Base-by-base conservation (phyloP, 495 filamentous ascomycete species). In the Penicillium bialowiezense region DNA sequence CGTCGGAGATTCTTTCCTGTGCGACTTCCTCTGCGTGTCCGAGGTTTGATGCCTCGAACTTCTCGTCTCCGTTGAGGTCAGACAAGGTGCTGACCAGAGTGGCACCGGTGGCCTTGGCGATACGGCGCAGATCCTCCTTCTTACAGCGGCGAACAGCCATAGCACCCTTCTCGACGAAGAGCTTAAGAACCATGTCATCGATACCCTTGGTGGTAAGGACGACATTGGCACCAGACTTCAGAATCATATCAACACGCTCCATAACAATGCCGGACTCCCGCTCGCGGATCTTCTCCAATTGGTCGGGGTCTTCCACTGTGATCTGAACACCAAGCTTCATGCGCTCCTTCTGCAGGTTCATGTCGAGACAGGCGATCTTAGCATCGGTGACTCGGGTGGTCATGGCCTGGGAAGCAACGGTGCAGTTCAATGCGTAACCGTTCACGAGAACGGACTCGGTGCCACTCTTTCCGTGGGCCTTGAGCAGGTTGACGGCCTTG, bases 251-350 rank as follows among this genome's bases (percentile, higher is more conserved):
- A 17, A 99, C 84, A 46, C 91, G 82, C 63, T 99, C 93, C 50
- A 96, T 78, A 34, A 99, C 87, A 71, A 99, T 95, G 48, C 90
- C 87, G 2, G 90, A 75, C 63, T 99, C 93, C 42, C 95, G 83
- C 60, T 92, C 81, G 34, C 93, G 82, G 58, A 99, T 99, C 73
- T 96, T 89, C 75, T 99, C 95, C 24, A 99, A 80, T 70, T 97
- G 95, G 55, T 91, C 84, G 23, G 93, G 93, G 66, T 99, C 93
- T 47, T 97, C 93, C 44, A 99, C 87, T 17, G 93, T 97, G 65
- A 99, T 96, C 60, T 99, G 90, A 41, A 99, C 95, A 51, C 93
- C 93, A 13, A 99, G 76, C 79, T 97, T 97, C 93, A 99, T 97
- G 52, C 93, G 80, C 73, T 96, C 90, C 72, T 97, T 99, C 65